A percentile compares a stretch with the other conserved stretches of the same genome.
Evolutionary conservation across 2,329 filamentous ascomycete species (phyloP).

Genomic region (Fusarium sulawesiense): DNA sequence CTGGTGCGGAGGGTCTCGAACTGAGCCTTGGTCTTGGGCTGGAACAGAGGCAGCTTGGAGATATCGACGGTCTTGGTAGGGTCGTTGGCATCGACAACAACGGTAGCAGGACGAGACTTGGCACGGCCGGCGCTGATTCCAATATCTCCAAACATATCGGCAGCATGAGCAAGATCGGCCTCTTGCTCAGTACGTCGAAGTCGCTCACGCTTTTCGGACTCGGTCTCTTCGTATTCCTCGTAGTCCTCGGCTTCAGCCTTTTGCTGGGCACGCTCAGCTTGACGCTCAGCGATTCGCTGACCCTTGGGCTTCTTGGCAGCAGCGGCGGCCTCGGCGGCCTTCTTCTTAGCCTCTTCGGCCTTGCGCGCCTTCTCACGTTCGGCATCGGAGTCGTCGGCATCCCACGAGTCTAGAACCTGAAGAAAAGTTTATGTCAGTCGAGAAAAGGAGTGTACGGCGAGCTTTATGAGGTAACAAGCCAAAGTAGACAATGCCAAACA

Average conservation of each 20-base stretch:
- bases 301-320: constrained; percentile 91
- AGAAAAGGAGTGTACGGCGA: too few relatives aligned
- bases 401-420: constrained; percentile 95
- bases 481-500: not conserved
- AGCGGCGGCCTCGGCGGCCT: constrained; percentile 87
- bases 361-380: constrained; percentile 96
- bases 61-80: constrained; percentile 86
- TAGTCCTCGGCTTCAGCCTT: constrained; percentile 65
- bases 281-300: constrained; percentile 85
- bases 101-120: constrained; percentile 71
- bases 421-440: constrained; percentile 10
- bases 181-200: constrained; percentile 86
- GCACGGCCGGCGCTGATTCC: constrained; percentile 75
- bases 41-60: constrained; percentile 83
- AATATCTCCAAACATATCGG: constrained; percentile 87
- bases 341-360: constrained; percentile 85
- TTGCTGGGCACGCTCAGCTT: constrained; percentile 68
- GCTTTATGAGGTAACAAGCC: not conserved
- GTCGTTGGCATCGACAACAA: constrained; percentile 77
- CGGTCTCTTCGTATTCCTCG: constrained; percentile 77
- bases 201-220: constrained; percentile 77
- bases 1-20: constrained; percentile 83
- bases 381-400: constrained; percentile 94
- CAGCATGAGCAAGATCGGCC: constrained; percentile 86
- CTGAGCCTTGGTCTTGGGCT: constrained; percentile 86